Evolutionary conservation across 179 eudicot species (phyloP).

Genomic region (Carnegiea gigantea): DNA sequence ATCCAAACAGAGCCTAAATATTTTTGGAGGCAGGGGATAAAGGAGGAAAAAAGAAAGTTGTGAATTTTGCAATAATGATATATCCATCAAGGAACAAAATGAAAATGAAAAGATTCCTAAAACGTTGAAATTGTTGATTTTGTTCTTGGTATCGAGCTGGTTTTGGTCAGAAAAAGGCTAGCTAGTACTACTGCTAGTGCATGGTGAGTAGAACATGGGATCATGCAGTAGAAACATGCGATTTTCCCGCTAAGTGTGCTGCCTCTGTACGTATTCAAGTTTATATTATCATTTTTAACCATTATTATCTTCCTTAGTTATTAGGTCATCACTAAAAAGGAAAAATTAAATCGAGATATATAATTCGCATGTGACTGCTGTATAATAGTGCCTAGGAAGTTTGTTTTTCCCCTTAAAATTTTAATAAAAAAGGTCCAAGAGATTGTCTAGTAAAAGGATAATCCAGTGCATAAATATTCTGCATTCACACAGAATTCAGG

Average conservation of each 20-base stretch:
- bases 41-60: not conserved
- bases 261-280: not conserved
- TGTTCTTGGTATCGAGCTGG: not conserved
- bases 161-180: not conserved
- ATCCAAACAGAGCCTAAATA: no score
- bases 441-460: no score
- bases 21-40: no score
- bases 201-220: conserved; percentile 7
- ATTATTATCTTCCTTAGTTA: not conserved
- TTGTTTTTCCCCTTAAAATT: no score
- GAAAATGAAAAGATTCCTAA: not conserved
- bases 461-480: no score
- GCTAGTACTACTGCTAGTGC: not conserved
- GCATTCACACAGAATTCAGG: no score
- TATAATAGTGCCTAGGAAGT: no score
- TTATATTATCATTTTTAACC: not conserved
- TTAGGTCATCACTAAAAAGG: not conserved
- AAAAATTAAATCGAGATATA: no score
- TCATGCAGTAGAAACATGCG: not conserved
- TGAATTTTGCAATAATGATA: not conserved
- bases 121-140: not conserved
- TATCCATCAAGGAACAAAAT: not conserved
- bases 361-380: no score
- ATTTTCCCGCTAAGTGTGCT: conserved; percentile 1
- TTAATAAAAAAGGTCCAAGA: no score